phyloP scores from a whole-genome alignment of 78 protist genomes.

The Speleostelium caveatum region DNA sequence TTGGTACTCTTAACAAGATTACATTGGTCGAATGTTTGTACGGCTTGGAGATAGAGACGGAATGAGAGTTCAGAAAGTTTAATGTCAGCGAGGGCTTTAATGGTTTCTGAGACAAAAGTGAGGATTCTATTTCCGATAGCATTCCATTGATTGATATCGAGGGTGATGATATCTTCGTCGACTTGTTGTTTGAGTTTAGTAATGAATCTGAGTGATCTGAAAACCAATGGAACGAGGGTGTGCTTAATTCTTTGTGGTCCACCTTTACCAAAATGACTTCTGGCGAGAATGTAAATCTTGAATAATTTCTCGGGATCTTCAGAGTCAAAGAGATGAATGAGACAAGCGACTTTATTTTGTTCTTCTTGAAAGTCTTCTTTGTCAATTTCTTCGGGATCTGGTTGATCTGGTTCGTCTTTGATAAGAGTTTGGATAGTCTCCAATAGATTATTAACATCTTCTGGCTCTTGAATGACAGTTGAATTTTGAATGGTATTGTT shows the following conservation, averaged over 20 bases:
- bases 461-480: slow-evolving; percentile 72
- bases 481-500: slow-evolving; percentile 20
- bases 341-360: slow-evolving; percentile 85
- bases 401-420: slow-evolving; percentile 73
- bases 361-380: slow-evolving; percentile 91
- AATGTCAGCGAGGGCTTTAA: slow-evolving; percentile 73
- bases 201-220: slow-evolving; percentile 72
- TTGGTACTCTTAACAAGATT: slow-evolving; percentile 78
- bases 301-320: slow-evolving; percentile 80
- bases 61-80: slow-evolving; percentile 80
- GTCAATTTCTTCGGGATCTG: slow-evolving; percentile 79
- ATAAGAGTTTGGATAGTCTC: slow-evolving; percentile 56
- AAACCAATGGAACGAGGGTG: slow-evolving; percentile 78
- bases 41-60: slow-evolving; percentile 88
- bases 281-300: slow-evolving; percentile 81
- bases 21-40: slow-evolving; percentile 88
- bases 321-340: slow-evolving; percentile 83
- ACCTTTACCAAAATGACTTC: slow-evolving; percentile 89
- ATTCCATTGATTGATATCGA: slow-evolving; percentile 57
- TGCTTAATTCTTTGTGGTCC: slow-evolving; percentile 86
- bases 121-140: slow-evolving; percentile 75
- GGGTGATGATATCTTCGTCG: slow-evolving; percentile 58
- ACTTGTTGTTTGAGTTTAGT: slow-evolving; percentile 75
- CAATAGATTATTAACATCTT: slow-evolving; percentile 64
- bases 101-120: slow-evolving; percentile 80